Conservation (phyloP, 2,329 filamentous ascomycete species). For the Alternaria brassicicola region DNA sequence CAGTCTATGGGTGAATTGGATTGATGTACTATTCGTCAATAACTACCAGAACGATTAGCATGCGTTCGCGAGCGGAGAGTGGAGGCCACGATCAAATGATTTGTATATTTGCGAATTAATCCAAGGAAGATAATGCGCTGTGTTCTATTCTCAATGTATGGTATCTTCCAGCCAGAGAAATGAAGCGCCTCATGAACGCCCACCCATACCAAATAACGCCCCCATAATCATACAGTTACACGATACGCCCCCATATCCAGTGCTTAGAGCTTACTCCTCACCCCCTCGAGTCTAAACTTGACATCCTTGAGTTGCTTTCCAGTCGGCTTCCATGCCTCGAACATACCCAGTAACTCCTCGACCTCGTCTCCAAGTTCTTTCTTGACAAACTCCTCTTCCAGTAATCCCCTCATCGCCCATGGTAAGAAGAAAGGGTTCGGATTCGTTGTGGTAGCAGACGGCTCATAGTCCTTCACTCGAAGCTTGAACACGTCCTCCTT, state of each 20-base stretch:
- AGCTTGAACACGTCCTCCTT: conserved; percentile 35
- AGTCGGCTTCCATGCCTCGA: conserved; percentile 89
- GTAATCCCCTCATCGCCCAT: conserved; percentile 91
- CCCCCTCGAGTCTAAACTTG: conserved; percentile 89
- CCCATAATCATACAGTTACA: neutral
- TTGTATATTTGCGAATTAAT: neutral
- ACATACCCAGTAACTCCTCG: conserved; percentile 78
- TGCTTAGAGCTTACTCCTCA: conserved; percentile 76
- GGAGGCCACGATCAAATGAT: neutral
- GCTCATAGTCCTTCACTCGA: conserved; percentile 43
- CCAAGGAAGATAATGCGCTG: neutral
- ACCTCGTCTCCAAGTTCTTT: conserved; percentile 80
- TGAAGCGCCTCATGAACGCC: neutral
- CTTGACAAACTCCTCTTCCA: conserved; percentile 91
- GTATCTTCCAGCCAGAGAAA: neutral
- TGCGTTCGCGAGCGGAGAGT: neutral
- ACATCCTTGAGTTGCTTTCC: conserved; percentile 95
- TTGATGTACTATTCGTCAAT: neutral
- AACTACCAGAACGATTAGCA: neutral
- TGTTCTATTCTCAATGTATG: neutral
- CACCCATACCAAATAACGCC: neutral
- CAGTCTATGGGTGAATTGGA: neutral
- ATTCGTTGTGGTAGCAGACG: conserved; percentile 38
- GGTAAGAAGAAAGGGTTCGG: conserved; percentile 89
- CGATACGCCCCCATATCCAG: neutral